These are phyloP conservation scores for Aureobasidium sp. DNA, from an alignment of 2,329 filamentous ascomycete genomes.

Conservation along the genomic window DNA sequence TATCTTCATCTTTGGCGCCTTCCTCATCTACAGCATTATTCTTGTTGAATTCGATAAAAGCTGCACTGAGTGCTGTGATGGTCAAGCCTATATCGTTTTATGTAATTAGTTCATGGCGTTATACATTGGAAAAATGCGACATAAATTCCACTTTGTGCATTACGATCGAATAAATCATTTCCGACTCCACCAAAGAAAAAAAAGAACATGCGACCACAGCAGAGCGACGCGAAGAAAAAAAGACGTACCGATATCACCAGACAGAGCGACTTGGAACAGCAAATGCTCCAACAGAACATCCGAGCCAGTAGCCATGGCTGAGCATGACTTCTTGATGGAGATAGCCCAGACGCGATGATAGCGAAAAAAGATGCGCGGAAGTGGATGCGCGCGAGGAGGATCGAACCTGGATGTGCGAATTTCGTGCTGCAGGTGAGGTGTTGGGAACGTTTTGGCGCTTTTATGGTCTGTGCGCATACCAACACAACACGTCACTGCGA, in stretches of 20 bases:
- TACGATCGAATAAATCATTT: not conserved
- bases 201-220: constrained; percentile 9
- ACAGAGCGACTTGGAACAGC: constrained; percentile 53
- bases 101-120: not conserved
- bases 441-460: not conserved
- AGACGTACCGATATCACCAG: constrained; percentile 50
- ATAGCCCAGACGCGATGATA: not conserved
- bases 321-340: constrained; percentile 3
- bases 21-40: constrained; percentile 10
- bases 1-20: not conserved
- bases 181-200: not conserved
- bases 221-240: not conserved
- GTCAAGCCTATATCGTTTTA: constrained; percentile 4
- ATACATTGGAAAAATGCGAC: not conserved
- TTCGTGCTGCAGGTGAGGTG: not conserved
- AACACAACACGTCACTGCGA: not conserved
- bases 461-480: not conserved
- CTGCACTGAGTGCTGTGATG: constrained; percentile 33
- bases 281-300: constrained; percentile 53
- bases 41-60: constrained; percentile 32
- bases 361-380: constrained; percentile 5
- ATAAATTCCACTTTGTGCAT: not conserved
- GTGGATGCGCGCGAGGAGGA: constrained; percentile 3
- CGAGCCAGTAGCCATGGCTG: constrained; percentile 42
- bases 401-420: constrained; percentile 9